Evolutionary conservation across 306 rosid species (phyloP).

Genomic region (Crataegus laevigata): DNA sequence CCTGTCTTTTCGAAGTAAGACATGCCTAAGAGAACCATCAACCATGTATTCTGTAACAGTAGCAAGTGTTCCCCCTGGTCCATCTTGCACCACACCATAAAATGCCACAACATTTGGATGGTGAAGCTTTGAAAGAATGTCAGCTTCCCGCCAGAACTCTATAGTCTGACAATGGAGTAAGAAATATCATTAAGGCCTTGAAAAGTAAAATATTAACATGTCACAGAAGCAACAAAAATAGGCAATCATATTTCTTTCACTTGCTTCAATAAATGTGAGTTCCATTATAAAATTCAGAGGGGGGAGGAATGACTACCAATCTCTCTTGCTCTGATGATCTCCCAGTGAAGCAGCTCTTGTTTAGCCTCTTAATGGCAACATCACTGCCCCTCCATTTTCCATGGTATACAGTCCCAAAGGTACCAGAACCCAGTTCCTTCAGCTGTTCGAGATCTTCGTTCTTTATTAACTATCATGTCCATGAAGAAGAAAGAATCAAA

Average conservation of each 20-base stretch:
- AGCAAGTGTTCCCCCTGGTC: slow-evolving; percentile 81
- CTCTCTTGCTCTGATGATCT: slow-evolving; percentile 92
- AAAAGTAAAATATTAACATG: background rate
- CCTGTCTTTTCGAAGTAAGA: slow-evolving; percentile 86
- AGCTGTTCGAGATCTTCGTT: slow-evolving; percentile 92
- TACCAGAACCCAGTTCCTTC: slow-evolving; percentile 83
- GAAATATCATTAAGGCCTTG: slow-evolving; percentile 8
- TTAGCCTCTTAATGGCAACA: slow-evolving; percentile 93
- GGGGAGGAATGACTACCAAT: slow-evolving; percentile 46
- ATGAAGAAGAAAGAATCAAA: slow-evolving; percentile 27
- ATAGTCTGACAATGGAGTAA: slow-evolving; percentile 43
- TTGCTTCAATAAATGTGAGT: background rate
- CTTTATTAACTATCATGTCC: slow-evolving; percentile 53
- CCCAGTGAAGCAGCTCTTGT: slow-evolving; percentile 85
- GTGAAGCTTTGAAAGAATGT: slow-evolving; percentile 87
- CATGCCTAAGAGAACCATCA: slow-evolving; percentile 84
- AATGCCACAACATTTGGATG: slow-evolving; percentile 93
- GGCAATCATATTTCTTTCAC: background rate
- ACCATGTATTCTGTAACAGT: slow-evolving; percentile 88
- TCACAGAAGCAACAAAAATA: background rate
- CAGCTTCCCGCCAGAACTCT: slow-evolving; percentile 95
- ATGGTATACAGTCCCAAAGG: slow-evolving; percentile 93
- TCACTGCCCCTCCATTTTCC: slow-evolving; percentile 96
- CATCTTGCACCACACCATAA: slow-evolving; percentile 90
- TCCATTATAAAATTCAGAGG: slow-evolving; percentile 1